A percentile compares a stretch with the other conserved stretches of the same genome.
Conservation (phyloP, 768 basidiomycete species). For the Vararia minispora region DNA sequence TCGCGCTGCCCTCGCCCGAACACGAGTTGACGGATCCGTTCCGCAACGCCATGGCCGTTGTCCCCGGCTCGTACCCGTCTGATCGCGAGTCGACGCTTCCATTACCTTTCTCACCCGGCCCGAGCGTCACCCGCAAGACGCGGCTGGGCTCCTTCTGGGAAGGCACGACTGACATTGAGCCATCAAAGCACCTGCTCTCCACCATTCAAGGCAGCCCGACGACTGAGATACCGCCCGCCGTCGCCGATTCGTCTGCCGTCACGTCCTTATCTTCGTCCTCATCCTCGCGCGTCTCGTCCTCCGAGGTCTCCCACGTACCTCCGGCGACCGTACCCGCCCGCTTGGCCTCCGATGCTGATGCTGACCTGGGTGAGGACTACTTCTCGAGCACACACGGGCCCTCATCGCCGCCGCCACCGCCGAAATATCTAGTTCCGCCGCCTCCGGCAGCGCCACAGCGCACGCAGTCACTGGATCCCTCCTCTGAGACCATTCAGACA, state of each 20-base stretch:
- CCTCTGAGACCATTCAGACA: conserved; percentile 23
- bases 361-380: conserved; percentile 18
- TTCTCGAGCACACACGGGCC: conserved; percentile 15
- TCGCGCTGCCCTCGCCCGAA: conserved; percentile 84
- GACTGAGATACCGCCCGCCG: conserved; percentile 9
- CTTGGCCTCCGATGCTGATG: conserved; percentile 6
- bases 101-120: conserved; percentile 33
- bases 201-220: conserved; percentile 21
- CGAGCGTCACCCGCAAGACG: conserved; percentile 31
- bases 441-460: not conserved
- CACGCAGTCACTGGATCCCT: no score
- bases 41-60: conserved; percentile 56
- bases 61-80: conserved; percentile 49
- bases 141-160: conserved; percentile 68
- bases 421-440: not conserved
- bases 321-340: conserved; percentile 21
- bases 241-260: conserved; percentile 18
- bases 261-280: conserved; percentile 16
- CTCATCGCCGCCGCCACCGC: not conserved
- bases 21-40: conserved; percentile 88
- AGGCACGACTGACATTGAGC: conserved; percentile 59
- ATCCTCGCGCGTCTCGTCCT: not conserved
- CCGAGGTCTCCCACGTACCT: conserved; percentile 14
- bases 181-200: conserved; percentile 21
- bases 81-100: conserved; percentile 17